Evolutionary conservation across 2,329 filamentous ascomycete species (phyloP).

Genomic region (Microdochium paspali): DNA sequence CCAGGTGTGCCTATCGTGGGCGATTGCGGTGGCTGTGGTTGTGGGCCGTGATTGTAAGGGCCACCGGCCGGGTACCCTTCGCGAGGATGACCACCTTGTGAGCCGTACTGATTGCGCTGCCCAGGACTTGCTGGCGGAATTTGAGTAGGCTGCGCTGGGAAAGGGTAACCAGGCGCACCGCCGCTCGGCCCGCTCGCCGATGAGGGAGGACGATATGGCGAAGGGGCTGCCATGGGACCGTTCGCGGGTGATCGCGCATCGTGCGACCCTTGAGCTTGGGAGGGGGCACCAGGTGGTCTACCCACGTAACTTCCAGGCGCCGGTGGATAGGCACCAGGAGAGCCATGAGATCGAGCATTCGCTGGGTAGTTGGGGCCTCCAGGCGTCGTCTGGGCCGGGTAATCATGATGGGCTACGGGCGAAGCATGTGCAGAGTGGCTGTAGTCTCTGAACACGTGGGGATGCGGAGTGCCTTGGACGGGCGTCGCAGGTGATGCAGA

Average conservation of each 20-base stretch:
- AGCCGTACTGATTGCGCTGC: slow-evolving; percentile 42
- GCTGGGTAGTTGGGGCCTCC: slow-evolving; percentile 4
- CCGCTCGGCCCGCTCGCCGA: slow-evolving; percentile 30
- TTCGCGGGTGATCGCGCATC: slow-evolving; percentile 42
- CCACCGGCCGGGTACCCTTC: slow-evolving; percentile 2
- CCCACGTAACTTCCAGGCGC: slow-evolving; percentile 29
- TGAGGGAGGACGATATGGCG: slow-evolving; percentile 39
- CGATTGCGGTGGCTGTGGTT: slow-evolving; percentile 2
- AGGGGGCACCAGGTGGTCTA: slow-evolving; percentile 22
- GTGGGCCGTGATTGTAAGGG: slow-evolving; percentile 12
- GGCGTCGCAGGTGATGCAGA: slow-evolving; percentile 22
- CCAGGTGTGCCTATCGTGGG: background rate
- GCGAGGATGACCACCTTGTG: slow-evolving; percentile 29
- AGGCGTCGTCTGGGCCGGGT: slow-evolving; percentile 19
- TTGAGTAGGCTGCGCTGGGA: slow-evolving; percentile 26
- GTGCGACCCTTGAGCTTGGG: slow-evolving; percentile 34
- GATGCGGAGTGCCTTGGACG: slow-evolving; percentile 26
- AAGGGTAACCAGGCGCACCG: slow-evolving; percentile 34
- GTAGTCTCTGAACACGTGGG: slow-evolving; percentile 43
- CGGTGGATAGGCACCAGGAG: slow-evolving; percentile 20
- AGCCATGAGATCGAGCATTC: slow-evolving; percentile 2
- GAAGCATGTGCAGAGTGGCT: slow-evolving; percentile 36
- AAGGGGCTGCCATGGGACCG: slow-evolving; percentile 30
- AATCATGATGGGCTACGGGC: slow-evolving; percentile 38
- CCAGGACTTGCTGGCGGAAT: slow-evolving; percentile 38